Base-by-base conservation (phyloP, 495 filamentous ascomycete genomes). In the Neurospora sp. region DNA sequence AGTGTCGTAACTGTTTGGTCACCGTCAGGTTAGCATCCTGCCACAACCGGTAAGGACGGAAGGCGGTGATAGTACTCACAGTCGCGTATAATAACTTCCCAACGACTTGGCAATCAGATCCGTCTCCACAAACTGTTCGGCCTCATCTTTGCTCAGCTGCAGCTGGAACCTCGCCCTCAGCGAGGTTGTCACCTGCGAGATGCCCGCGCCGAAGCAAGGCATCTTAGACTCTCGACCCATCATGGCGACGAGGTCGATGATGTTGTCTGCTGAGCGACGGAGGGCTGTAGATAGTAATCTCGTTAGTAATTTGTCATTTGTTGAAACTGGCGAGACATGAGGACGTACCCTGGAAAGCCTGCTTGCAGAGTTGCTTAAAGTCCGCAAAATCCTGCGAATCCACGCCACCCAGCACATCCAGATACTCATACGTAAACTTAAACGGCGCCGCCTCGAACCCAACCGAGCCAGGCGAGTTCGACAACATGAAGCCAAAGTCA, bases 401-500 rank as follows among this genome's bases (percentile, higher is more conserved):
- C 27, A 90, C 81, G 7, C 90, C 91, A 31, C 91, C 92, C 27
- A 93, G 81, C 41, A 93, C 89, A 73, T 93, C 91, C 46, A 93
- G 87, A 78, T 93, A 93, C 75, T 93, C 91, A 75, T 90, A 86
- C 39, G 91, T 93, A 27, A 93, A 83, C 81, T 93, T 93, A 82
- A 93, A 93, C 12, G 91, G 92, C 37, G 91, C 91, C 31, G 91
- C 91, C 79, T 93, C 91, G 77, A 93, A 93, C 66, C 92, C 91
- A 73, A 93, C 90, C 38, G 87, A 88, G 3, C 91, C 91, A 20
- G 91, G 91, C 20, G 91, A 92, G 79, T 93, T 93, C 8, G 89
- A 91, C 66, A 93, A 85, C 91, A 93, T 93, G 79, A 93, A 93
- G 66, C 91, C 91, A 79, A 93, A 93, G 80, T 93, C 91, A 73